phyloP scores from a whole-genome alignment of 139 green algal species.

The Penium margaritaceum region DNA sequence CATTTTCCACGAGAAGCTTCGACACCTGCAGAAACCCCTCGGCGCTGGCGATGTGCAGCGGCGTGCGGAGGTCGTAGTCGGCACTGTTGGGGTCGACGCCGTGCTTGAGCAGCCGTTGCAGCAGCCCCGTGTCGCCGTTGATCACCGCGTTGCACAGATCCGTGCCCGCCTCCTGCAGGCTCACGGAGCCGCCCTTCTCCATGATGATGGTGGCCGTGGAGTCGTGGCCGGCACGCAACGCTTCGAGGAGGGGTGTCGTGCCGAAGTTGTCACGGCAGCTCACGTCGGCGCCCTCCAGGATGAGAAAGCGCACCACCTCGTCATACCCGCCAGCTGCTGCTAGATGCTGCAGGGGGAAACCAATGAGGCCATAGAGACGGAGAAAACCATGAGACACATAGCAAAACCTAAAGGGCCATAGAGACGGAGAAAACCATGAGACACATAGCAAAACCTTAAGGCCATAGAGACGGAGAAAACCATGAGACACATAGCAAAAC shows the following conservation, averaged over 20 bases:
- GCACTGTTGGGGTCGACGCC: slow-evolving; percentile 44
- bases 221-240: slow-evolving; percentile 15
- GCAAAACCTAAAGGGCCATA: not conserved
- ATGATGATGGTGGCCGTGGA: slow-evolving; percentile 1
- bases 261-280: slow-evolving; percentile 26
- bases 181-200: slow-evolving; percentile 14
- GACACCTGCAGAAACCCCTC: slow-evolving; percentile 27
- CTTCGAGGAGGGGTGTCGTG: slow-evolving; percentile 30
- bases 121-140: slow-evolving; percentile 6
- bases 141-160: slow-evolving; percentile 31
- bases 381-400: not conserved
- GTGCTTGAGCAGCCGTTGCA: slow-evolving; percentile 42
- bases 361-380: no score
- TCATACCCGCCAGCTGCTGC: slow-evolving; percentile 36
- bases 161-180: slow-evolving; percentile 12
- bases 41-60: slow-evolving; percentile 43
- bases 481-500: no score
- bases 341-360: slow-evolving; percentile 18
- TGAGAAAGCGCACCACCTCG: slow-evolving; percentile 16
- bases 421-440: not conserved
- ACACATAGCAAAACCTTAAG: not conserved
- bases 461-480: no score
- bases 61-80: slow-evolving; percentile 54
- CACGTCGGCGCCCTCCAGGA: slow-evolving; percentile 24
- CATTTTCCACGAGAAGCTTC: slow-evolving; percentile 11